Evolutionary conservation across 306 rosid species (phyloP), one percentile per base, ranked within the genome.

Genomic region (Amphicarpaea edgeworthii): DNA sequence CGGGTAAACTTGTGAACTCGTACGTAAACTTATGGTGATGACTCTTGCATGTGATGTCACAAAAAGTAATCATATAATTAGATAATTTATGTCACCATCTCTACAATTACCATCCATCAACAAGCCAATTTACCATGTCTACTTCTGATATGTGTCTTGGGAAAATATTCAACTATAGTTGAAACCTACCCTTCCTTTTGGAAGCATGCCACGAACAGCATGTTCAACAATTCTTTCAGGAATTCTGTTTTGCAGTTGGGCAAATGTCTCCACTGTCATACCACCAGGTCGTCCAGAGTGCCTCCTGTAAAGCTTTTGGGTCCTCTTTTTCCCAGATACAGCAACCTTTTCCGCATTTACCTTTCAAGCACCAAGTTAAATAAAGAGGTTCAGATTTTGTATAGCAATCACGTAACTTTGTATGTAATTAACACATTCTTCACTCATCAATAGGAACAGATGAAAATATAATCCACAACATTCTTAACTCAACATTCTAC

Each of bases 221-320:
- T 96, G 99, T 73, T 96, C 98, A 24, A 92, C 68, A 81, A 96
- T 92, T 82, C 99, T 88, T 81, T 96, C 99, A 4, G 99, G 99
- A 78, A 96, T 89, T 79, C 99, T 86, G 66, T 89, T 88, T 82
- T 96, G 99, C 70, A 96, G 86, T 78, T 96, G 98, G 69, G 88
- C 87, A 88, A 96, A 96, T 15, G 99, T 96, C 79, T 96, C 99
- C 37, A 88, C 89, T 26, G 34, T 96, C 99, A 96, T 92, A 54
- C 99, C 99, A 89, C 99, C 99, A 1, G 99, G 99, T 73, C 98
- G 83, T 65, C 99, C 99, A 68, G 99, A 96, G 85, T 96, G 99
- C 87, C 99, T 90, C 84, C 97, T 87, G 21, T 92, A 96, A 70
- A 96, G 90, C 82, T 96, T 96, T 73, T 96, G 98, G 61, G 90